These are phyloP conservation scores for Cladorrhinum sp. DNA, from an alignment of 2,329 filamentous ascomycete species.

Conservation along the genomic window DNA sequence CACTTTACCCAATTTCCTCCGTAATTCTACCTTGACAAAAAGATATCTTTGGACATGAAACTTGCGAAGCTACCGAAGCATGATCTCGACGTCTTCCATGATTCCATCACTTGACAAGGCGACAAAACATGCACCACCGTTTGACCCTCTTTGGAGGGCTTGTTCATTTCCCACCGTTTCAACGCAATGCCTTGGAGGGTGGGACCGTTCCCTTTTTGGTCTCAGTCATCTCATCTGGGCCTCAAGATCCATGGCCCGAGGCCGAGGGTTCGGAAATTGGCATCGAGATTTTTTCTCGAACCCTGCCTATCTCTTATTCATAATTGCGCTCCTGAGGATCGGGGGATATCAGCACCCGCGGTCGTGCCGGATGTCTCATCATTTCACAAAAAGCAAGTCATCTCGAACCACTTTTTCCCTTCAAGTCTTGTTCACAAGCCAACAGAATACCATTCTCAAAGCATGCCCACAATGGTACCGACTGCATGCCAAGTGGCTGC, in stretches of 20 bases:
- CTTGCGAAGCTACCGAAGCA: background rate
- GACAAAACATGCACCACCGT: background rate
- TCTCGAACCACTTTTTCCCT: constrained; percentile 1
- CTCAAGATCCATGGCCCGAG: constrained; percentile 19
- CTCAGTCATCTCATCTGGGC: constrained; percentile 14
- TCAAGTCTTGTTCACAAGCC: background rate
- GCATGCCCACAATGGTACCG: background rate
- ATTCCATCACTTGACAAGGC: background rate
- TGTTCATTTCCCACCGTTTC: constrained; percentile 17
- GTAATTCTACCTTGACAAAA: background rate
- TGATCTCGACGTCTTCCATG: background rate
- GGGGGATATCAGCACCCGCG: background rate
- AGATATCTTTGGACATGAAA: background rate
- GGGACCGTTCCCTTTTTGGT: constrained; percentile 20
- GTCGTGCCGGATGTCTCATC: constrained; percentile 9
- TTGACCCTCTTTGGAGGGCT: constrained; percentile 7
- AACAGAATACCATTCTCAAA: background rate
- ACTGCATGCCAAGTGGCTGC: background rate
- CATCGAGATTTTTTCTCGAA: constrained; percentile 15
- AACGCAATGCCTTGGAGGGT: constrained; percentile 14
- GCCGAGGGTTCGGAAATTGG: constrained; percentile 26
- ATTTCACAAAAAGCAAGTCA: constrained; percentile 7
- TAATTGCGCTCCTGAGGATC: background rate
- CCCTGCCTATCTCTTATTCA: constrained; percentile 6
- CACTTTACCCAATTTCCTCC: background rate